Conservation (phyloP, 257 asterid genomes). For the Sherardia arvensis region DNA sequence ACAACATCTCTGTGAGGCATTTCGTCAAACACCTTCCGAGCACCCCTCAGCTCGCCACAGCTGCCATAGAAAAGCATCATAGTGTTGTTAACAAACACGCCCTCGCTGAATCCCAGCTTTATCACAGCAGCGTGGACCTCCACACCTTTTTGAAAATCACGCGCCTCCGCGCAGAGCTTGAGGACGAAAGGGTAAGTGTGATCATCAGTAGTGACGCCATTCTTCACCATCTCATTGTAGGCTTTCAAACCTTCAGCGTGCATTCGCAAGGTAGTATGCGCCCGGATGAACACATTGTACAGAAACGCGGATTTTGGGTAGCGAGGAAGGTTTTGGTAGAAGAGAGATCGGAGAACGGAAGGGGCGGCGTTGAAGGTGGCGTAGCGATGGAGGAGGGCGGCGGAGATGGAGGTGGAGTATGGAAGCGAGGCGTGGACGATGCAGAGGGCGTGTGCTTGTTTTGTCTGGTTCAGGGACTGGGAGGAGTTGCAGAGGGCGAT, state of each 20-base stretch:
- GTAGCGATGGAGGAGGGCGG: constrained; percentile 66
- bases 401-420: constrained; percentile 43
- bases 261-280: constrained; percentile 8
- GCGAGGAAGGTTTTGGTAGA: not conserved
- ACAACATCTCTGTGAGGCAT: constrained; percentile 55
- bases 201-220: constrained; percentile 32
- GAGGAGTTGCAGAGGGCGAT: constrained; percentile 36
- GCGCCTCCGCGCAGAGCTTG: constrained; percentile 52
- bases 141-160: constrained; percentile 35
- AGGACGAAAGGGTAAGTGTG: constrained; percentile 64
- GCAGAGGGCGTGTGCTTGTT: constrained; percentile 52
- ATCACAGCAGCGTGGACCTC: constrained; percentile 56
- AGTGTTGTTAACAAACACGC: constrained; percentile 59
- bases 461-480: constrained; percentile 36
- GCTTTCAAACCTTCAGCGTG: not conserved
- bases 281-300: constrained; percentile 37
- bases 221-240: not conserved
- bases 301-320: not conserved
- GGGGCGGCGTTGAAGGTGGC: constrained; percentile 18
- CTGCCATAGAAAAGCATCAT: constrained; percentile 49
- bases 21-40: constrained; percentile 39
- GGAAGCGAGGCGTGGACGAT: constrained; percentile 48
- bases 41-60: constrained; percentile 34
- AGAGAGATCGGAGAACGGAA: not conserved
- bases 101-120: constrained; percentile 41